Conservation (phyloP, 306 rosid genomes). For the Erythrophleum fordii region DNA sequence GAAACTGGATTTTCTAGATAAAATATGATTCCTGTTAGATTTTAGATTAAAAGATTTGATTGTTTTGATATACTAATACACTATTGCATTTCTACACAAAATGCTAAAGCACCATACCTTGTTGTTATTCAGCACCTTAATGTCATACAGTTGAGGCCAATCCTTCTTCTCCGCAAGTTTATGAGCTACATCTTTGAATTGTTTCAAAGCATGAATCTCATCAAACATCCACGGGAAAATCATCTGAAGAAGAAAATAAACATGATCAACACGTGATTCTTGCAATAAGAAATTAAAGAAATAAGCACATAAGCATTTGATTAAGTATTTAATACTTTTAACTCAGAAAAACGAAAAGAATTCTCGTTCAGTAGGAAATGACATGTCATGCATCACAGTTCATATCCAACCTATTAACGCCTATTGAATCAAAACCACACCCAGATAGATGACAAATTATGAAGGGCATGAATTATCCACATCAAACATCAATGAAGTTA, state of each 20-base stretch:
- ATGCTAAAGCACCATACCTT: constrained; percentile 54
- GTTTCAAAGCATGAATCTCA: constrained; percentile 81
- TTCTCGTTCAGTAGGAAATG: not conserved
- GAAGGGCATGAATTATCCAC: constrained; percentile 24
- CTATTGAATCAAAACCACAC: not conserved
- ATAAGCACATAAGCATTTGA: constrained; percentile 22
- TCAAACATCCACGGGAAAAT: constrained; percentile 98
- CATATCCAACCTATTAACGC: constrained; percentile 20
- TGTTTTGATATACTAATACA: not conserved
- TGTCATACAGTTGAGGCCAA: constrained; percentile 78
- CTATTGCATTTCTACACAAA: not conserved
- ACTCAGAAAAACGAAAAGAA: not conserved
- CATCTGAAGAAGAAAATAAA: constrained; percentile 61
- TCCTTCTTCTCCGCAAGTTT: constrained; percentile 79
- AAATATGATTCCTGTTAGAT: not conserved
- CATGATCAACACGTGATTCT: constrained; percentile 6
- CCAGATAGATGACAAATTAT: not conserved
- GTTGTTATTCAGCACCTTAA: constrained; percentile 68
- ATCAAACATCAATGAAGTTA: not conserved
- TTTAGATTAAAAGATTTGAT: not conserved
- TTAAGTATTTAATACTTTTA: not conserved
- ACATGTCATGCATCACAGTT: constrained; percentile 1
- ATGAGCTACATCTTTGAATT: constrained; percentile 77
- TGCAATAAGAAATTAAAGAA: constrained; percentile 34
- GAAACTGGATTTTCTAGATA: not conserved